Evolutionary conservation across 1,284 basidiomycete species (phyloP).

Genomic region (Ceratobasidium sp.): DNA sequence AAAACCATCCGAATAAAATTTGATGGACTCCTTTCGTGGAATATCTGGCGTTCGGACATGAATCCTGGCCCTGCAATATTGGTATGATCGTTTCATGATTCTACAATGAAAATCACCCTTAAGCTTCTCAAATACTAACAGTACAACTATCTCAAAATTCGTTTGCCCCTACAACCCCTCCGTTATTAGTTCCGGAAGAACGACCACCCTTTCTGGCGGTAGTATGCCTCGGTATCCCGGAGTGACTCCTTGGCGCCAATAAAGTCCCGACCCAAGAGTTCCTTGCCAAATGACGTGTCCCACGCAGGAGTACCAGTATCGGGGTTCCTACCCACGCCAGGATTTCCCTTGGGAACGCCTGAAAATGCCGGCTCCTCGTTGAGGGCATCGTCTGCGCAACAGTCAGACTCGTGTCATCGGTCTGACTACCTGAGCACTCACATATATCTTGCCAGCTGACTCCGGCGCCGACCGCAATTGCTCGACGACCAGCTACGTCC

Average conservation of each 20-base stretch:
- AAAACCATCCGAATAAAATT: too few relatives aligned
- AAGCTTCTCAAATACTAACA: too few relatives aligned
- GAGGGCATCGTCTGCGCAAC: not conserved
- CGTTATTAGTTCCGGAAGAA: too few relatives aligned
- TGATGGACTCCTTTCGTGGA: too few relatives aligned
- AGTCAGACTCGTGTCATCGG: too few relatives aligned
- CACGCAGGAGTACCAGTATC: not conserved
- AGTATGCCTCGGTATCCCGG: conserved; percentile 1
- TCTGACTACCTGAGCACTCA: too few relatives aligned
- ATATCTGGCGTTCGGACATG: too few relatives aligned
- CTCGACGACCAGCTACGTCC: not conserved
- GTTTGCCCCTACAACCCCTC: too few relatives aligned
- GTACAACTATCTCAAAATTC: too few relatives aligned
- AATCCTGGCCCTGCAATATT: too few relatives aligned
- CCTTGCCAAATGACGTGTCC: not conserved
- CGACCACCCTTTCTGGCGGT: not conserved
- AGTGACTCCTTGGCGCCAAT: not conserved
- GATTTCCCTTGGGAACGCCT: not conserved
- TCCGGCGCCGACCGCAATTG: not conserved
- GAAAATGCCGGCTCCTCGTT: not conserved
- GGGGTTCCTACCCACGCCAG: not conserved
- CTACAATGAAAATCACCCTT: too few relatives aligned
- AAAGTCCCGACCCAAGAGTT: conserved; percentile 2
- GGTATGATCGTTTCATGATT: too few relatives aligned
- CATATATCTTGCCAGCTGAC: conserved; percentile 5